Evolutionary conservation across 164 flowering plant genomes (phyloP), one percentile per base, ranked within the genome.

Genomic region (Berberis thunbergii): DNA sequence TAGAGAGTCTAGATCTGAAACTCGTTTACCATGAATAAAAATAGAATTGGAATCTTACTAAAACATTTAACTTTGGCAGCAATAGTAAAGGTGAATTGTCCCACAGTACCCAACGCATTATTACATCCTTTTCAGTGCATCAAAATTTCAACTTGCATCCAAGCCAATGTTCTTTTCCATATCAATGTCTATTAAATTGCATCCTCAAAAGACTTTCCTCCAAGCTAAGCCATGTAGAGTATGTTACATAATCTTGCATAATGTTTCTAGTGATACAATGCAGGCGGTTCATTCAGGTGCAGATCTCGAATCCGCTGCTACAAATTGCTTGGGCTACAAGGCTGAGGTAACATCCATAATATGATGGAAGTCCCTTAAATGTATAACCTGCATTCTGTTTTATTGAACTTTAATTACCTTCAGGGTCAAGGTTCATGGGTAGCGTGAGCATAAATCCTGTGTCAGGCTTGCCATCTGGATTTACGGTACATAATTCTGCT

Each of bases 211-310:
- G 26, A 7, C 50, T 48, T 48, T 48, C 50, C 50, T 48, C 50
- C 3, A 63, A 11, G 38, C 12, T 54, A 61, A 26, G 26, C 26
- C 26, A 26, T 26, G 26, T 46, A 46, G 49, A 46, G 49, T 46
- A 46, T 46, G 26, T 26, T 26, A 26, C 26, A 26, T 41, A 44
- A 40, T 7, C 61, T 56, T 13, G 42, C 44, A 41, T n/a, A 8
- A 63, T 9, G 57, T 41, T 60, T 55, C 4, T 66, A 67, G 49
- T 48, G 62, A 56, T 39, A 48, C 52, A 5, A 7, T 79, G 71
- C 79, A 94, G 97, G 97, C 99, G 42, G 99, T 94, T 75, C 99
- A 94, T 84, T 94, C 99, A 46, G 99, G 99, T 60, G 99, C 99
- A 65, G 99, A 94, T 84, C 96, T 94, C 41, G 97, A 94, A 78